Percentiles rank a stretch among this genome's conserved stretches.
Evolutionary conservation across 176 grass and related monocot genomes (phyloP).

Genomic region (Avena eriantha): DNA sequence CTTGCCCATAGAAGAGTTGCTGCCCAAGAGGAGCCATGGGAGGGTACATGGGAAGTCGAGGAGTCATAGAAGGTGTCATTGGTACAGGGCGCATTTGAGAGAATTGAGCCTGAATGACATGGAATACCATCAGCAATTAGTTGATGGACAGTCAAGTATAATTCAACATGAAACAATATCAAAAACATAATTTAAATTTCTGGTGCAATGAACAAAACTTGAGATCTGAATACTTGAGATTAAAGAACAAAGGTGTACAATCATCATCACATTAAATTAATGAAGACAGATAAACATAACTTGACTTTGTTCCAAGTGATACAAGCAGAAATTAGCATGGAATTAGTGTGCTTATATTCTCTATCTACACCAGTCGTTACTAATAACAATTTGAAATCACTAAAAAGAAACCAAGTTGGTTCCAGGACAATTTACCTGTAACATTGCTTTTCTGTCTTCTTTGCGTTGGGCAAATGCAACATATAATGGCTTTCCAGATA

Average conservation of each 20-base stretch:
- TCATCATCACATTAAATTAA: background rate
- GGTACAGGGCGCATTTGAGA: constrained; percentile 79
- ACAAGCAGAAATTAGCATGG: background rate
- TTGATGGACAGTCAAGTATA: constrained; percentile 3
- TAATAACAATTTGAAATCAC: constrained; percentile 1
- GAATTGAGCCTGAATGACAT: constrained; percentile 71
- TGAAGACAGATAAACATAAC: background rate
- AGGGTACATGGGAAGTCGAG: constrained; percentile 82
- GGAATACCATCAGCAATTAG: constrained; percentile 31
- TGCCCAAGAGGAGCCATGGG: constrained; percentile 75
- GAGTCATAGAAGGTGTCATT: constrained; percentile 73
- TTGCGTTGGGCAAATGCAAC: constrained; percentile 94
- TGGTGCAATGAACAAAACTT: background rate
- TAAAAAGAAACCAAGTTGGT: background rate
- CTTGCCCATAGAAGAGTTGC: constrained; percentile 93
- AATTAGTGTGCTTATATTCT: background rate
- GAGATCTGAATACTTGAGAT: background rate
- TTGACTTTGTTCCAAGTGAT: background rate
- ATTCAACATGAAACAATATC: constrained; percentile 13
- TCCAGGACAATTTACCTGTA: constrained; percentile 62
- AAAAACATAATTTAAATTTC: background rate
- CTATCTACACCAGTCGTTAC: background rate
- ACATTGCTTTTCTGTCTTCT: constrained; percentile 87
- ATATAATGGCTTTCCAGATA: constrained; percentile 89
- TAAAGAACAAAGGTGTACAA: background rate